Percentiles rank a stretch among this genome's conserved stretches.
phyloP scores from a whole-genome alignment of 1,284 basidiomycete genomes.

The Ustilago lituana region DNA sequence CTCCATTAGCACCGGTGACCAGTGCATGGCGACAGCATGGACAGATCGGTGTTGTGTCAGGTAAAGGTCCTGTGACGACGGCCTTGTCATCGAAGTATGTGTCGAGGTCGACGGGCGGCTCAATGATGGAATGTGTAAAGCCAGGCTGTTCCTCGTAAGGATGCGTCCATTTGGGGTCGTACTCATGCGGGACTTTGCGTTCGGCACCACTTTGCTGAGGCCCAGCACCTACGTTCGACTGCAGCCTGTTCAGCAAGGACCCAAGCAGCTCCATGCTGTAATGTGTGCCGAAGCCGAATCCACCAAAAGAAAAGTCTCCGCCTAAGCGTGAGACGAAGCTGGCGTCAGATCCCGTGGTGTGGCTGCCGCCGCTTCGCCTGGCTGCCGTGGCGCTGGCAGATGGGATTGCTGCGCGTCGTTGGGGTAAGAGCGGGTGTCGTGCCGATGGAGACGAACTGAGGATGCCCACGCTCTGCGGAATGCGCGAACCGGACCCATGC shows the following conservation, averaged over 20 bases:
- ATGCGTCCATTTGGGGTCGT: constrained; percentile 53
- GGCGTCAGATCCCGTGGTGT: not conserved
- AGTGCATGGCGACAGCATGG: constrained; percentile 53
- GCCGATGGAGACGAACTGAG: constrained; percentile 15
- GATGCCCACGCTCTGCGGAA: constrained; percentile 21
- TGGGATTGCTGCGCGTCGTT: constrained; percentile 23
- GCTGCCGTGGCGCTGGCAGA: constrained; percentile 19
- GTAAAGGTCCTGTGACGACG: constrained; percentile 53
- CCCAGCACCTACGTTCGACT: not conserved
- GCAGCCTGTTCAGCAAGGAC: constrained; percentile 16
- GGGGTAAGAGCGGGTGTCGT: constrained; percentile 22
- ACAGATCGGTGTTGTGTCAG: constrained; percentile 62
- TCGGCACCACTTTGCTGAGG: constrained; percentile 17
- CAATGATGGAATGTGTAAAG: constrained; percentile 53
- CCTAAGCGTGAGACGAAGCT: constrained; percentile 18
- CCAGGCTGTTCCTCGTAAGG: constrained; percentile 30
- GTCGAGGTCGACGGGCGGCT: constrained; percentile 63
- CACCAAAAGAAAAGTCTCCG: constrained; percentile 13
- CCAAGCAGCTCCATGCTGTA: constrained; percentile 32
- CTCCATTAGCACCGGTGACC: constrained; percentile 47
- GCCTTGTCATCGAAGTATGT: constrained; percentile 53
- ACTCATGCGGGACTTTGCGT: constrained; percentile 37
- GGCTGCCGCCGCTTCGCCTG: constrained; percentile 6
- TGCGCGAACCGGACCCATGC: constrained; percentile 22
- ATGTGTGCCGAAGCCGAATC: constrained; percentile 19